A percentile compares a stretch with the other conserved stretches of the same genome.
These are phyloP conservation scores for Coemansia sp. DNA, from an alignment of 192 early-diverging fungal species.

Conservation along the genomic window DNA sequence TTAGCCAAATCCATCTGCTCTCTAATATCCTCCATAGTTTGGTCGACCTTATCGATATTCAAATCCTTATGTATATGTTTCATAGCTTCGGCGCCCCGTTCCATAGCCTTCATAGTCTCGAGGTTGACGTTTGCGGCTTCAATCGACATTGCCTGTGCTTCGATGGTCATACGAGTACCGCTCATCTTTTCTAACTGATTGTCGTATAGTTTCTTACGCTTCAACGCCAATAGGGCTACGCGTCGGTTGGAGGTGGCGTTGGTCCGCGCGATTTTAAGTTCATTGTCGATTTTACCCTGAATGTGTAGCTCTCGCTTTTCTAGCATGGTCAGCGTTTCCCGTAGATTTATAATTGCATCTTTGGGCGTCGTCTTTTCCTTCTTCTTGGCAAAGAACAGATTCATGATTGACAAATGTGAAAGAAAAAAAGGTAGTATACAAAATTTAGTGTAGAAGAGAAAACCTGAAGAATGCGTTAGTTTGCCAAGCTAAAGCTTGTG, in stretches of 20 bases:
- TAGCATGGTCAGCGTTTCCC: constrained; percentile 90
- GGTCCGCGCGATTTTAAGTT: constrained; percentile 80
- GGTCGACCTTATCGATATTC: constrained; percentile 94
- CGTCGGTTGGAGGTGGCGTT: constrained; percentile 94
- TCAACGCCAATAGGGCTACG: constrained; percentile 88
- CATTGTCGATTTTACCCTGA: constrained; percentile 82
- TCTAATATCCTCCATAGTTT: constrained; percentile 94
- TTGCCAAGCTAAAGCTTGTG: background rate
- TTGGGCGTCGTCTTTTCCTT: constrained; percentile 76
- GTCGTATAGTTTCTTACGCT: constrained; percentile 88
- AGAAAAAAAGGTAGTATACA: background rate
- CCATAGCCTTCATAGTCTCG: constrained; percentile 95
- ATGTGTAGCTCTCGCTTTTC: constrained; percentile 92
- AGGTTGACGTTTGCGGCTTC: constrained; percentile 96
- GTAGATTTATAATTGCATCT: constrained; percentile 91
- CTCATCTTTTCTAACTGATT: constrained; percentile 85
- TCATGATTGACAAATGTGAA: constrained; percentile 54
- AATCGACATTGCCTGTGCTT: constrained; percentile 93
- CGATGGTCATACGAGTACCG: constrained; percentile 88
- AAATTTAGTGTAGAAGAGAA: background rate
- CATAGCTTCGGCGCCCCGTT: constrained; percentile 90
- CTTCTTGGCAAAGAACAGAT: constrained; percentile 71
- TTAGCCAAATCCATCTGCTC: constrained; percentile 98
- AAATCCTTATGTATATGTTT: constrained; percentile 83
- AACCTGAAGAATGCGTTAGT: background rate